Percentiles rank a stretch among this genome's conserved stretches.
phyloP scores from a whole-genome alignment of 2,329 filamentous ascomycete species.

The Apiospora pterosperma region DNA sequence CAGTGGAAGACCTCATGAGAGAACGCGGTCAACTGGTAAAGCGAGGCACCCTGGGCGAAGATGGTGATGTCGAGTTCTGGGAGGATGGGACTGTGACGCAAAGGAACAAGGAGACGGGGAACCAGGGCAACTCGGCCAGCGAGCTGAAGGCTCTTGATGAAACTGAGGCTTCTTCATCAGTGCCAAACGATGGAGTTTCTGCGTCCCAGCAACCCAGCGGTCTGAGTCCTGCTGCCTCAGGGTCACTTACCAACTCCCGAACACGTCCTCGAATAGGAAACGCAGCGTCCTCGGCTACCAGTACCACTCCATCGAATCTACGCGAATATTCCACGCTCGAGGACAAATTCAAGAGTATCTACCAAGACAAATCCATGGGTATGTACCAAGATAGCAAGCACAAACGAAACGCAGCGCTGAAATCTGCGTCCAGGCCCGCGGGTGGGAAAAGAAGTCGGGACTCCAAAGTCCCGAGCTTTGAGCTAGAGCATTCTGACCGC shows the following conservation, averaged over 20 bases:
- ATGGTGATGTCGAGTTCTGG: constrained; percentile 93
- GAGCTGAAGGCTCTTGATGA: too few species aligned
- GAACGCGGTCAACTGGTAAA: constrained; percentile 74
- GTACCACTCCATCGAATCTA: constrained; percentile 19
- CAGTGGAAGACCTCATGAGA: constrained; percentile 73
- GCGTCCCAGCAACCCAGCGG: background rate
- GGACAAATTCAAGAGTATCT: background rate
- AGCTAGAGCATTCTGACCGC: background rate
- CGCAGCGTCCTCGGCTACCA: background rate
- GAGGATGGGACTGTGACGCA: constrained; percentile 59
- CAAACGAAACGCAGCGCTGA: background rate
- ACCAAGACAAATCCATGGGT: background rate
- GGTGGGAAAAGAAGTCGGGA: too few species aligned
- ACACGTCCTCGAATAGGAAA: background rate
- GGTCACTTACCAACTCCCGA: background rate
- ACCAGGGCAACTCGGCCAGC: too few species aligned
- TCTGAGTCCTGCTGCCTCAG: background rate
- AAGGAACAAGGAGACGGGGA: background rate
- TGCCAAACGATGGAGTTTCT: background rate
- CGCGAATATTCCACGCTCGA: constrained; percentile 15
- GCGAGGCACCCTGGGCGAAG: constrained; percentile 65
- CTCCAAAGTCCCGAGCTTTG: background rate
- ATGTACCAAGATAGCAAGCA: background rate
- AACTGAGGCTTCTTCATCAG: background rate
- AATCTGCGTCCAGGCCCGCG: background rate